Conservation (phyloP, 163 green algal genomes). For the Botryococcus braunii region DNA sequence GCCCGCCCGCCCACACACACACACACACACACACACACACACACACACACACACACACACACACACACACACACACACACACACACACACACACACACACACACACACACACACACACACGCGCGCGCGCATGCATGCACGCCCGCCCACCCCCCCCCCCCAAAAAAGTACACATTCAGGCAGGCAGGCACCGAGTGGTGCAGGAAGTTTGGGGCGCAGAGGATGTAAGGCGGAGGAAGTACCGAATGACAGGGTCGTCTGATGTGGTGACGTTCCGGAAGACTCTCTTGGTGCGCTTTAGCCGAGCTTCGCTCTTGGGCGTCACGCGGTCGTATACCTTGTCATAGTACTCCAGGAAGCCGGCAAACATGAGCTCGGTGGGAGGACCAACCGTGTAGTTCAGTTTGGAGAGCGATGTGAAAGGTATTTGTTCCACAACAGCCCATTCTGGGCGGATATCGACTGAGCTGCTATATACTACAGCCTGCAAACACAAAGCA, state of each 20-base stretch:
- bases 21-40: too few relatives aligned
- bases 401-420: slow-evolving; percentile 80
- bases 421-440: slow-evolving; percentile 88
- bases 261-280: slow-evolving; percentile 73
- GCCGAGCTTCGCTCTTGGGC: slow-evolving; percentile 59
- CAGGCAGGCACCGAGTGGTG: too few relatives aligned
- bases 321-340: slow-evolving; percentile 82
- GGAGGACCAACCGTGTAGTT: slow-evolving; percentile 35
- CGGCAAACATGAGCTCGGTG: slow-evolving; percentile 57
- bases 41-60: too few relatives aligned
- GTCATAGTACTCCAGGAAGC: slow-evolving; percentile 76
- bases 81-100: too few relatives aligned
- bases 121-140: too few relatives aligned
- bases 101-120: too few relatives aligned
- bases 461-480: slow-evolving; percentile 64
- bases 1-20: too few relatives aligned
- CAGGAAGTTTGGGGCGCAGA: too few relatives aligned
- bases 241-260: slow-evolving; percentile 84
- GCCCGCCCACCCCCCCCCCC: too few relatives aligned
- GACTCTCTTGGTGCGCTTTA: slow-evolving; percentile 57
- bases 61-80: too few relatives aligned
- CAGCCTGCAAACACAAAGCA: slow-evolving; percentile 30
- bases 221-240: neutral
- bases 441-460: slow-evolving; percentile 92
- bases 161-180: too few relatives aligned